Percentiles rank a stretch among this genome's conserved stretches.
Conservation (phyloP, 306 rosid genomes). For the Cucurbita ficifolia region DNA sequence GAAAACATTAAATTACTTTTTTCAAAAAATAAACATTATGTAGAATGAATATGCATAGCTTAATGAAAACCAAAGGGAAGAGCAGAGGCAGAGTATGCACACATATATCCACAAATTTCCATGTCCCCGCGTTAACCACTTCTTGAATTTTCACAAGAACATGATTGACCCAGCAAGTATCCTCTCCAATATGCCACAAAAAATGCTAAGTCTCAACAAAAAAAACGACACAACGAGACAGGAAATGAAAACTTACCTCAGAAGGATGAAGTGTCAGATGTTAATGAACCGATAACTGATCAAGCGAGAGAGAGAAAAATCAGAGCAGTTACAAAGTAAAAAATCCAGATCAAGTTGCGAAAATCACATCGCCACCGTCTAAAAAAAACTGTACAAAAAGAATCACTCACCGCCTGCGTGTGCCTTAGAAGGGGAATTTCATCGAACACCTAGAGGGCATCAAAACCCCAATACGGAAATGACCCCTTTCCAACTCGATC, state of each 20-base stretch:
- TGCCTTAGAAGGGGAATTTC: neutral
- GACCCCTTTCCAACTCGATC: neutral
- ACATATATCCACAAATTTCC: neutral
- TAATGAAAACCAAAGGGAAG: neutral
- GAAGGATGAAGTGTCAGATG: neutral
- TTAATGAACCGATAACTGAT: neutral
- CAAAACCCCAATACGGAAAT: neutral
- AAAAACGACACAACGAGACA: neutral
- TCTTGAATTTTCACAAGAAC: neutral
- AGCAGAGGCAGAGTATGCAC: neutral
- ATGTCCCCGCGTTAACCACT: neutral
- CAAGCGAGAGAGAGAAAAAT: neutral
- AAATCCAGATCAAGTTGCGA: neutral
- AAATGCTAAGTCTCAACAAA: neutral
- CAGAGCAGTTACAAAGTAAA: neutral
- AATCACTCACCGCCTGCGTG: neutral
- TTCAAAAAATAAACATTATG: neutral
- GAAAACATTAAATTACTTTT: neutral
- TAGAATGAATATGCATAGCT: neutral
- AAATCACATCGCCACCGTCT: neutral
- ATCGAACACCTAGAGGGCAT: neutral
- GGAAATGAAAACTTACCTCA: neutral
- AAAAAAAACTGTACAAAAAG: neutral
- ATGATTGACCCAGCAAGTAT: neutral
- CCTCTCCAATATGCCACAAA: neutral